These are phyloP conservation scores for Nannizziopsis barbatae DNA, from an alignment of 2,329 filamentous ascomycete species.

Conservation along the genomic window DNA sequence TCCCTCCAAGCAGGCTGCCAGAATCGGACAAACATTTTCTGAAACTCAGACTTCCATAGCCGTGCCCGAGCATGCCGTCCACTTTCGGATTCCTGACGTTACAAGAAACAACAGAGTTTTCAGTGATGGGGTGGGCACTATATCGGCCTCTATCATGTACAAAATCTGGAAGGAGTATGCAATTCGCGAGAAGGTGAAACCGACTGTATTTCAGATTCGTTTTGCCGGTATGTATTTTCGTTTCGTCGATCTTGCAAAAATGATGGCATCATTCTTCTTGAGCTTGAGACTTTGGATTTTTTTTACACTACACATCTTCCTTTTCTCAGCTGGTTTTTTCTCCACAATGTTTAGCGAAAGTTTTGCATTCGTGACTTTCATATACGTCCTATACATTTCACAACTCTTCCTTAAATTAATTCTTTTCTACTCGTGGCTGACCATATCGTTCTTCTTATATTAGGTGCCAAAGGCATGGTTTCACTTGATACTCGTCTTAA, in stretches of 20 bases:
- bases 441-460: slow-evolving; percentile 6
- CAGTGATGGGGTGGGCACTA: slow-evolving; percentile 68
- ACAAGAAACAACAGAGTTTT: slow-evolving; percentile 49
- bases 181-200: slow-evolving; percentile 18
- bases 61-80: slow-evolving; percentile 26
- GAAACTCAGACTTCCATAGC: slow-evolving; percentile 58
- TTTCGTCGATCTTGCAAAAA: background rate
- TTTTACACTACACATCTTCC: background rate
- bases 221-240: slow-evolving; percentile 42
- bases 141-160: slow-evolving; percentile 50
- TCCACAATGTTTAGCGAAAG: too few species aligned
- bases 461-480: slow-evolving; percentile 66
- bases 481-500: slow-evolving; percentile 52
- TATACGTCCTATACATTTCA: too few species aligned
- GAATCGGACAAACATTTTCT: slow-evolving; percentile 58
- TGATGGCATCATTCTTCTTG: too few species aligned
- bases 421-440: background rate
- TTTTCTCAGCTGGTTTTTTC: background rate
- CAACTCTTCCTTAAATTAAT: too few species aligned
- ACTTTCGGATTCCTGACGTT: slow-evolving; percentile 21
- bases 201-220: slow-evolving; percentile 54
- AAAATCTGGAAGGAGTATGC: slow-evolving; percentile 45
- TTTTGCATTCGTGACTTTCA: too few species aligned
- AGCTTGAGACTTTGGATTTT: background rate
- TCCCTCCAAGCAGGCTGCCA: slow-evolving; percentile 48